These are phyloP conservation scores for Solanum sejunctum DNA, from an alignment of 257 asterid species.

Conservation along the genomic window DNA sequence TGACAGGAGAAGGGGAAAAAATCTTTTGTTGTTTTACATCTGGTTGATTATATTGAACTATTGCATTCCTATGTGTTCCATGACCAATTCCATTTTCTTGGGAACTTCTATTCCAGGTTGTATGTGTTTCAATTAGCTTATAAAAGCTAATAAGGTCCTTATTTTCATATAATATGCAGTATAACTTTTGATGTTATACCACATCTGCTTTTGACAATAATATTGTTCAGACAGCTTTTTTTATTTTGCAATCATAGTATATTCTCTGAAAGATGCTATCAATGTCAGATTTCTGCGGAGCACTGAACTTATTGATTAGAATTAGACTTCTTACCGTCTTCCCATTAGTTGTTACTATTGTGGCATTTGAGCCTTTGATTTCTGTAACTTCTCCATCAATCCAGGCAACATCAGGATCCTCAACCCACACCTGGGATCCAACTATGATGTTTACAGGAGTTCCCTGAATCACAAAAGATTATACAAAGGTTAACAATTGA, in stretches of 20 bases:
- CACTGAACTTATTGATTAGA: not conserved
- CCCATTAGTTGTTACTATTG: slow-evolving; percentile 48
- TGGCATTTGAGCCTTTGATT: slow-evolving; percentile 59
- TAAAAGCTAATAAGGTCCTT: not conserved
- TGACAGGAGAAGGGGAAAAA: not conserved
- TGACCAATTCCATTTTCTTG: not conserved
- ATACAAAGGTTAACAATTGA: not conserved
- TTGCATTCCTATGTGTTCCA: not conserved
- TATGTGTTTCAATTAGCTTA: not conserved
- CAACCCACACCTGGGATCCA: slow-evolving; percentile 89
- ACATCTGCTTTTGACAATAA: not conserved
- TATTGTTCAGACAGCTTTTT: not conserved
- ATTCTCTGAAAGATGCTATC: not conserved
- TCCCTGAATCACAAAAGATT: slow-evolving; percentile 51
- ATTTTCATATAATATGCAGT: not conserved
- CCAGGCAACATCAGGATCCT: slow-evolving; percentile 83
- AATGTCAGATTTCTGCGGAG: not conserved
- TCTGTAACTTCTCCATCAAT: slow-evolving; percentile 67
- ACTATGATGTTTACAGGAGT: slow-evolving; percentile 84
- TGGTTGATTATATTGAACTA: not conserved
- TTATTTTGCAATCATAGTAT: not conserved
- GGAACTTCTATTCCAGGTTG: not conserved
- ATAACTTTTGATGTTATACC: not conserved
- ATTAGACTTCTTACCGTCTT: slow-evolving; percentile 44
- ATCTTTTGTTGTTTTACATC: not conserved